A percentile compares a stretch with the other conserved stretches of the same genome.
Evolutionary conservation across 345 rosid species (phyloP).

Genomic region (Gossypium anomalum): DNA sequence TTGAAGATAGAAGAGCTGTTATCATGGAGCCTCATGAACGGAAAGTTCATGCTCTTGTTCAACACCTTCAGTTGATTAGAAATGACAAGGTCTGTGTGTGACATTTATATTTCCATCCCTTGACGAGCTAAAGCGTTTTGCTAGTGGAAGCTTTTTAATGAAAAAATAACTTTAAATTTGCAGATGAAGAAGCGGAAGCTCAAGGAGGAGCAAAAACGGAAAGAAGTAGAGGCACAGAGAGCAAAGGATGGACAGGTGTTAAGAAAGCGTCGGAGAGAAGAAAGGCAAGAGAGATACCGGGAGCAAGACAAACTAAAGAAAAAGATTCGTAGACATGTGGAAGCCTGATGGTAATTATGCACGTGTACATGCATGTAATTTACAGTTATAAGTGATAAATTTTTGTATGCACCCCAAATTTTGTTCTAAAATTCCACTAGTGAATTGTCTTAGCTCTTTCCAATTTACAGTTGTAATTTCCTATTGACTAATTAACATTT

Average conservation of each 20-base stretch:
- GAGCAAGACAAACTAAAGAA: constrained; percentile 62
- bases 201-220: constrained; percentile 58
- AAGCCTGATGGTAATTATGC: constrained; percentile 18
- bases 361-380: not conserved
- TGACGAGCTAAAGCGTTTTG: not conserved
- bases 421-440: too few relatives aligned
- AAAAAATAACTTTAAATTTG: not conserved
- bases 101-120: not conserved
- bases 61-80: constrained; percentile 54
- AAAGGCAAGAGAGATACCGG: constrained; percentile 67
- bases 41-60: constrained; percentile 47
- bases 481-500: too few relatives aligned
- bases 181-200: constrained; percentile 65
- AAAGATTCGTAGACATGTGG: constrained; percentile 34
- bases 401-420: too few relatives aligned
- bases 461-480: too few relatives aligned
- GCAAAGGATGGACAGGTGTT: constrained; percentile 61
- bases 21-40: constrained; percentile 68
- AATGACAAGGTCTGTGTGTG: constrained; percentile 50
- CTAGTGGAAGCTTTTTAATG: not conserved
- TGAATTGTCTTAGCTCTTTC: too few relatives aligned
- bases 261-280: constrained; percentile 76
- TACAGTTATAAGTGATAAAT: too few relatives aligned
- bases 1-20: constrained; percentile 71
- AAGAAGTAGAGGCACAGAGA: constrained; percentile 44